Evolutionary conservation across 2,329 filamentous ascomycete species (phyloP).

Genomic region (Pyricularia grisea): DNA sequence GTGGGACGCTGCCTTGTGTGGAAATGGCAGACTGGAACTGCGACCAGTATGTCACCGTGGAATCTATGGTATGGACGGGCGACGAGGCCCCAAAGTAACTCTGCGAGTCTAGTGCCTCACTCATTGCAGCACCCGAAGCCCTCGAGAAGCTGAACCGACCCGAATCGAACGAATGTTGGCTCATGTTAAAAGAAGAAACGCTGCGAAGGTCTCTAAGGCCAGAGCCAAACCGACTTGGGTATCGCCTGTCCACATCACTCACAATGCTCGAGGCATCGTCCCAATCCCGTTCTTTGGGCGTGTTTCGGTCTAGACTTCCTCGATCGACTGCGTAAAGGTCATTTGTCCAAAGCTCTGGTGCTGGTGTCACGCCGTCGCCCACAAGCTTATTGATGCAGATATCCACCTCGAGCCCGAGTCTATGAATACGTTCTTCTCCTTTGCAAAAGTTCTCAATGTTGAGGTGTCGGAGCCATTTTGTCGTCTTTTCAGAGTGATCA

Average conservation of each 20-base stretch:
- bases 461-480: slow-evolving; percentile 71
- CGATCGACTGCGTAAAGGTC: slow-evolving; percentile 78
- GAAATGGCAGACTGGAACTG: slow-evolving; percentile 66
- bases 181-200: slow-evolving; percentile 51
- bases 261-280: slow-evolving; percentile 45
- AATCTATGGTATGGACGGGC: slow-evolving; percentile 63
- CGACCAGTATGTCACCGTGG: slow-evolving; percentile 79
- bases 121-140: slow-evolving; percentile 27
- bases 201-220: slow-evolving; percentile 48
- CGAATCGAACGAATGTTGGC: slow-evolving; percentile 62
- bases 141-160: slow-evolving; percentile 52
- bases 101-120: slow-evolving; percentile 59
- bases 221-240: slow-evolving; percentile 37
- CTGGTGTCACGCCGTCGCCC: slow-evolving; percentile 28
- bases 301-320: slow-evolving; percentile 41
- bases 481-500: slow-evolving; percentile 80
- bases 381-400: slow-evolving; percentile 78
- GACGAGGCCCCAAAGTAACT: slow-evolving; percentile 65
- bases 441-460: slow-evolving; percentile 88
- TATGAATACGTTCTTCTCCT: slow-evolving; percentile 89
- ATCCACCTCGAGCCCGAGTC: slow-evolving; percentile 85
- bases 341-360: slow-evolving; percentile 73
- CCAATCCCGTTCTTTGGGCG: slow-evolving; percentile 31
- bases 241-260: slow-evolving; percentile 44
- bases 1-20: slow-evolving; percentile 48